Evolutionary conservation across 2,329 filamentous ascomycete species (phyloP).

Genomic region (Harringtonia aguacate): DNA sequence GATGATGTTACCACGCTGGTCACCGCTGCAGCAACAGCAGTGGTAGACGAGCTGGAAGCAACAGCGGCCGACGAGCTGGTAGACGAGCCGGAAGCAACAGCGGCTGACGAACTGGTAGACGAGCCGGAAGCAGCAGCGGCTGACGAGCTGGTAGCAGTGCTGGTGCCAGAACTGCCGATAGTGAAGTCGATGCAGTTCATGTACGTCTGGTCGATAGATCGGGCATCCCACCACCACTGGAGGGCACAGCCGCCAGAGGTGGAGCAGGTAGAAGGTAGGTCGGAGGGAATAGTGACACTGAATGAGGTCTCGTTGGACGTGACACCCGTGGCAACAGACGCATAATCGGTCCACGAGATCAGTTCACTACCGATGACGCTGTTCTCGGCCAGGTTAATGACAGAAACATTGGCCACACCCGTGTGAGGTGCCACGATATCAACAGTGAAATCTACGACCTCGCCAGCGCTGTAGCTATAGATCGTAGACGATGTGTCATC

Average conservation of each 20-base stretch:
- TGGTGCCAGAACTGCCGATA: constrained; percentile 1
- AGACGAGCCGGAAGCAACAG: too few relatives aligned
- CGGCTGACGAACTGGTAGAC: too few relatives aligned
- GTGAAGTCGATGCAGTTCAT: constrained; percentile 43
- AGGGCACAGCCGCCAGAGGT: constrained; percentile 36
- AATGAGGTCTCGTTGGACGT: constrained; percentile 35
- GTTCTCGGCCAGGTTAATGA: constrained; percentile 38
- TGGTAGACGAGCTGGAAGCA: too few relatives aligned
- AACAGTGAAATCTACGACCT: constrained; percentile 31
- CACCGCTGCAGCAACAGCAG: too few relatives aligned
- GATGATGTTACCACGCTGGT: too few relatives aligned
- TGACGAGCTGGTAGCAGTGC: too few relatives aligned
- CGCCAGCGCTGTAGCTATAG: constrained; percentile 37
- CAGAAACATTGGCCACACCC: constrained; percentile 42
- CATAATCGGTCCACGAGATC: constrained; percentile 37
- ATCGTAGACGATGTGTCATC: constrained; percentile 41
- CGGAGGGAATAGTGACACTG: constrained; percentile 40
- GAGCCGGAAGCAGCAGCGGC: too few relatives aligned
- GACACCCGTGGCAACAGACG: constrained; percentile 30
- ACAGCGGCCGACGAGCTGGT: too few relatives aligned
- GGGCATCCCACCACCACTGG: constrained; percentile 44
- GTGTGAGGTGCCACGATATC: constrained; percentile 18
- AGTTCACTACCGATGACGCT: constrained; percentile 35
- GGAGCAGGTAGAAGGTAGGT: constrained; percentile 31
- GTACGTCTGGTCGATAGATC: constrained; percentile 35